A percentile compares a stretch with the other conserved stretches of the same genome.
phyloP scores from a whole-genome alignment of 352 stramenopile genomes.

The Globisporangium paddicum region DNA sequence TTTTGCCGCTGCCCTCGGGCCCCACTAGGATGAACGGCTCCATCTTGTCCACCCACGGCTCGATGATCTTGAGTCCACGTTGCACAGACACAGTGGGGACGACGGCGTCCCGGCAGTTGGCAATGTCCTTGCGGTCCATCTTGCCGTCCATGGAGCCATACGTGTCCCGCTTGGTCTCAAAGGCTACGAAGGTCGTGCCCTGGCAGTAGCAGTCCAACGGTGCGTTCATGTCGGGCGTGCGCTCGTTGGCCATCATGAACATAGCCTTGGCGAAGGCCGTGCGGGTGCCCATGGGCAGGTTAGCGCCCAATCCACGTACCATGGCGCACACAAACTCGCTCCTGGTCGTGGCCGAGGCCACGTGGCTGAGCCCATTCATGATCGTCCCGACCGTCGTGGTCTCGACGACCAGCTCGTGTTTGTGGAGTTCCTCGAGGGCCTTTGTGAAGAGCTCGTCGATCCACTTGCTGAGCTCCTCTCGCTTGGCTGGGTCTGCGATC shows the following conservation, averaged over 20 bases:
- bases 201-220: slow-evolving; percentile 90
- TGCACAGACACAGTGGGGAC: slow-evolving; percentile 83
- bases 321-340: slow-evolving; percentile 90
- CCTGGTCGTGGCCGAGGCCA: slow-evolving; percentile 61
- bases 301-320: slow-evolving; percentile 91
- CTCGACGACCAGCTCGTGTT: slow-evolving; percentile 85
- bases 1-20: slow-evolving; percentile 92
- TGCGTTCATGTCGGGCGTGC: slow-evolving; percentile 79
- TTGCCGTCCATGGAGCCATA: slow-evolving; percentile 68
- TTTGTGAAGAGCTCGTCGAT: slow-evolving; percentile 92
- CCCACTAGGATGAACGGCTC: slow-evolving; percentile 95
- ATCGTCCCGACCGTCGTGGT: slow-evolving; percentile 94
- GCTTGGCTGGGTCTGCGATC: slow-evolving; percentile 22
- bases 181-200: slow-evolving; percentile 55
- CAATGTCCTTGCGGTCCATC: slow-evolving; percentile 50
- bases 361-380: slow-evolving; percentile 89
- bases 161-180: slow-evolving; percentile 77
- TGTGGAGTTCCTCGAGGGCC: slow-evolving; percentile 81
- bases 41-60: slow-evolving; percentile 90
- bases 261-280: slow-evolving; percentile 87
- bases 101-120: slow-evolving; percentile 34
- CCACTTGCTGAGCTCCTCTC: slow-evolving; percentile 69
- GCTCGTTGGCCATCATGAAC: slow-evolving; percentile 90
- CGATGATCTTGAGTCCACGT: slow-evolving; percentile 83
- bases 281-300: slow-evolving; percentile 74